These are phyloP conservation scores for Botryosphaeria dothidea DNA, from an alignment of 2,329 filamentous ascomycete genomes.

Conservation along the genomic window DNA sequence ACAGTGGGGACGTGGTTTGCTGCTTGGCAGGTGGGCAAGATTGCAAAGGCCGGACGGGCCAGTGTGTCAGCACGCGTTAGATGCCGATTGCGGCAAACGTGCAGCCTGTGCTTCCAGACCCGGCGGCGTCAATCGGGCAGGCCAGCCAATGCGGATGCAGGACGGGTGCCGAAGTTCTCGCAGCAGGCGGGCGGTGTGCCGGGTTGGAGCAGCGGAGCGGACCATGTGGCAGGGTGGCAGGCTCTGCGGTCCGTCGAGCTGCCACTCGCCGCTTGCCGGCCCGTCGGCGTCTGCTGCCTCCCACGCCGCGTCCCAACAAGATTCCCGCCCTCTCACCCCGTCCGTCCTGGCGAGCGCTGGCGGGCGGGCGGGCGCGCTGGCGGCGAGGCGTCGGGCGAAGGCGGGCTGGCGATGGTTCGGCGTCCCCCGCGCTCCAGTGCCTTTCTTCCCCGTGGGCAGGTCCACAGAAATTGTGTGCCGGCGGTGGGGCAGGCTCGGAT, in stretches of 20 bases:
- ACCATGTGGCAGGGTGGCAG: too few species aligned
- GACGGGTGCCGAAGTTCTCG: neutral
- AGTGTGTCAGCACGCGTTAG: neutral
- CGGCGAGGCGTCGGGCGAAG: neutral
- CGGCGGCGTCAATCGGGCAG: neutral
- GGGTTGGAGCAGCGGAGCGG: neutral
- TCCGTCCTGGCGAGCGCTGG: neutral
- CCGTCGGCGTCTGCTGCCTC: neutral
- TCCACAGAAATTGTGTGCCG: neutral
- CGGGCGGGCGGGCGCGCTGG: neutral
- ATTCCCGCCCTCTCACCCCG: neutral
- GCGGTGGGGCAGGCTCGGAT: neutral
- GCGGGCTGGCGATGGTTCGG: neutral
- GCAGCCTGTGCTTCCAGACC: constrained; percentile 6
- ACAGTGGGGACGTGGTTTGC: neutral
- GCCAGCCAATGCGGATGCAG: neutral
- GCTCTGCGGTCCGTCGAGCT: too few species aligned
- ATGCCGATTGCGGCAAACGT: constrained; percentile 8
- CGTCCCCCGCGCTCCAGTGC: neutral
- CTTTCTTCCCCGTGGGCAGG: constrained; percentile 5
- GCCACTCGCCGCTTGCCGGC: neutral
- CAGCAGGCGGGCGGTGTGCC: constrained; percentile 4
- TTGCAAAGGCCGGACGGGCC: neutral
- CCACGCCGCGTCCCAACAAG: neutral
- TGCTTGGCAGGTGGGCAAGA: neutral